Evolutionary conservation across 257 asterid genomes (phyloP), one percentile per base, ranked within the genome.

Genomic region (Salvia hispanica): DNA sequence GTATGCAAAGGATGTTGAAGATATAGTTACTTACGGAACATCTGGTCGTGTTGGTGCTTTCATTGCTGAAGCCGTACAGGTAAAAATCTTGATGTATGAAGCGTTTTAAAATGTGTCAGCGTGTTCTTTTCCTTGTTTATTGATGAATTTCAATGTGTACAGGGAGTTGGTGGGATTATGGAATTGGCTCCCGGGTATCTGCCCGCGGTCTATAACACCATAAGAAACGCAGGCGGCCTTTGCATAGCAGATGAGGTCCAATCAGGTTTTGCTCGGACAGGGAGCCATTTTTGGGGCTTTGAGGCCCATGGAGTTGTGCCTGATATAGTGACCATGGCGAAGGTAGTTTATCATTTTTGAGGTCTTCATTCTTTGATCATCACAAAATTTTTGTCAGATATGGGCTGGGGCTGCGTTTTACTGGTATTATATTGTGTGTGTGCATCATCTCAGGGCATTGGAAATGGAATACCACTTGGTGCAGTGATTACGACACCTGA

Each of bases 231-330:
- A 0, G 97, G 99, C 7, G 99, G 97, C 21, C 92, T 93, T 77
- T 93, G 95, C 75, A 90, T 93, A 51, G 97, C 96, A 7, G 99
- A 93, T 67, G 99, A 93, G 81, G 97, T 93, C 50, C 99, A 93
- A 69, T 84, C 97, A 0, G 99, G 97, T 40, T 93, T 93, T 69
- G 96, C 86, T 71, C 88, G 99, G 14, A 90, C 91, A 0, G 99
- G 99, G 14, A 83, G 82, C 82, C 88, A 88, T 68, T 93, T 90
- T 70, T 93, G 99, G 99, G 99, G 97, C 43, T 93, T 90, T 59
- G 96, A 93, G 77, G 86, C 84, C 76, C 99, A 93, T 69, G 95
- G 84, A 8, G 95, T 93, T 62, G 84, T 88, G 72, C 99, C 99
- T 18, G 99, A 93, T 76, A 93, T 93, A 44, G 95, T 90, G 56